A percentile compares a stretch with the other conserved stretches of the same genome.
phyloP scores from a whole-genome alignment of 805 yeast species.

The Hanseniaspora valbyensis region DNA sequence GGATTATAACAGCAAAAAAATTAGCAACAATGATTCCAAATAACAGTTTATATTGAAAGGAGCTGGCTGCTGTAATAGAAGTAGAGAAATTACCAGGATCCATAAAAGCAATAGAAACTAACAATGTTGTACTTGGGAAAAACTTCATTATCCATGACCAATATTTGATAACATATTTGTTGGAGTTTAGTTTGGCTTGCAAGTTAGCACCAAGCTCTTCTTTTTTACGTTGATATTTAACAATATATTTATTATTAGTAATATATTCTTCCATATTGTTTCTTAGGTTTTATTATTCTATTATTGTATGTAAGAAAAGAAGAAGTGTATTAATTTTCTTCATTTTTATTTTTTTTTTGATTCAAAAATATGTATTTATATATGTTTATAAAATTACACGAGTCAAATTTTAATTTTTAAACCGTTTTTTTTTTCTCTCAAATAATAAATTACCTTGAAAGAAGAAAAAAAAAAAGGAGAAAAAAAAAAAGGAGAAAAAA shows the following conservation, averaged over 20 bases:
- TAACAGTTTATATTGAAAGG: constrained; percentile 59
- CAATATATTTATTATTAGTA: background rate
- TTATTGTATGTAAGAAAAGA: too few relatives aligned
- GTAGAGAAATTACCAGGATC: constrained; percentile 93
- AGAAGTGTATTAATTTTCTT: too few relatives aligned
- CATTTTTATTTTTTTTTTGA: too few relatives aligned
- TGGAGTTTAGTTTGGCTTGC: background rate
- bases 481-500: too few relatives aligned
- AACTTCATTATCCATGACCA: constrained; percentile 26
- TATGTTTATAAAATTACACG: too few relatives aligned
- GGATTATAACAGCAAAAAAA: constrained; percentile 71
- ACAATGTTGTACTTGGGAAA: constrained; percentile 78
- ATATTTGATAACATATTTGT: background rate
- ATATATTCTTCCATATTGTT: background rate
- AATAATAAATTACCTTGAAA: too few relatives aligned
- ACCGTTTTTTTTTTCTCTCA: too few relatives aligned
- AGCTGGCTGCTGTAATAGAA: constrained; percentile 82
- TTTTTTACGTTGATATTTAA: background rate
- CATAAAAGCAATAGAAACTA: constrained; percentile 83
- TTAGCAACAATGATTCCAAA: constrained; percentile 66
- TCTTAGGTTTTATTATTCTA: background rate
- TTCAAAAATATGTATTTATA: too few relatives aligned
- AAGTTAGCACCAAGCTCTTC: background rate
- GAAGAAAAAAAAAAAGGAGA: too few relatives aligned
- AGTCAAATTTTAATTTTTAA: too few relatives aligned